Evolutionary conservation across 352 stramenopile genomes (phyloP).

Genomic region (Globisporangium spinosum): DNA sequence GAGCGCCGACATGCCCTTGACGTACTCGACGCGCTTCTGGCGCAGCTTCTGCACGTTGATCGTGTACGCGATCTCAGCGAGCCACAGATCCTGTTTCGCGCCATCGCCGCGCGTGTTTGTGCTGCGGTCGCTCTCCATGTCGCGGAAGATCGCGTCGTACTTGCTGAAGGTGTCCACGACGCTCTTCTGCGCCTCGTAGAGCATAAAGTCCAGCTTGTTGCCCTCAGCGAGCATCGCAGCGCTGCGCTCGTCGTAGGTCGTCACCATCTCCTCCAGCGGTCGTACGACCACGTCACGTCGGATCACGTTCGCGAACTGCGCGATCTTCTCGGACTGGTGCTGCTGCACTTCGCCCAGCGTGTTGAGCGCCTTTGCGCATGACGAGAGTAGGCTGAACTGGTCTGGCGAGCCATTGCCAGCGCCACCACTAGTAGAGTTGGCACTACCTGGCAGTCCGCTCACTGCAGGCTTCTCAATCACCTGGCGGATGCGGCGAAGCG

Average conservation of each 20-base stretch:
- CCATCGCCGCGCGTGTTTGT: slow-evolving; percentile 14
- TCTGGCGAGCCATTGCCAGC: not conserved
- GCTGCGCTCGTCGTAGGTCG: slow-evolving; percentile 57
- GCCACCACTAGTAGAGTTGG: not conserved
- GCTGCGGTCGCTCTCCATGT: slow-evolving; percentile 44
- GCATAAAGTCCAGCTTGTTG: slow-evolving; percentile 42
- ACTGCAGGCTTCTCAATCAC: slow-evolving; percentile 37
- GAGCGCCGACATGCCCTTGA: slow-evolving; percentile 76
- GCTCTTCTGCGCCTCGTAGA: slow-evolving; percentile 52
- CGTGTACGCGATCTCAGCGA: slow-evolving; percentile 70
- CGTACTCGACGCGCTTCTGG: slow-evolving; percentile 64
- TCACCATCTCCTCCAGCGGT: slow-evolving; percentile 71
- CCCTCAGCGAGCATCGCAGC: slow-evolving; percentile 51
- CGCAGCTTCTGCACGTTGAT: slow-evolving; percentile 70
- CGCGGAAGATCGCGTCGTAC: slow-evolving; percentile 55
- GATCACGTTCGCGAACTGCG: slow-evolving; percentile 68
- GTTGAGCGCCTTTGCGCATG: slow-evolving; percentile 57
- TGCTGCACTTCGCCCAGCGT: slow-evolving; percentile 68
- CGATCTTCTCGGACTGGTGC: slow-evolving; percentile 71
- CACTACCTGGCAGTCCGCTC: not conserved
- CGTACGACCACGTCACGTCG: slow-evolving; percentile 64
- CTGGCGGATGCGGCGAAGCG: slow-evolving; percentile 55
- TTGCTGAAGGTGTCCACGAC: slow-evolving; percentile 56
- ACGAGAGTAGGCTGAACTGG: slow-evolving; percentile 29
- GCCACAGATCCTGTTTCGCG: slow-evolving; percentile 54